Evolutionary conservation across 1,284 basidiomycete genomes (phyloP).

Genomic region (Pseudozyma sp.): DNA sequence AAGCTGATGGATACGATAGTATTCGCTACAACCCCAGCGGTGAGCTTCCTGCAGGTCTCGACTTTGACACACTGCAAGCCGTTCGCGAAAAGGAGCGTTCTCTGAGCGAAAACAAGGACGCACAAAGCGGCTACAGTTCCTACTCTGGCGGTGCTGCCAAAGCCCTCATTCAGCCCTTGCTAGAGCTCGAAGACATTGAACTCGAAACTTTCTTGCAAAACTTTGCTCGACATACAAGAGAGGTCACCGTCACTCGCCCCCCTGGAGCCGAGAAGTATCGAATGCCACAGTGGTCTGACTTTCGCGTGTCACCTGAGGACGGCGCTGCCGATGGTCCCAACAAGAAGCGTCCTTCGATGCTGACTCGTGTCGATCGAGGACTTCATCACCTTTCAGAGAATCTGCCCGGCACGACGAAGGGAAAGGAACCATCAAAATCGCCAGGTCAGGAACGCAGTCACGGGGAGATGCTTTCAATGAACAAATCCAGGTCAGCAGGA

Average conservation of each 20-base stretch:
- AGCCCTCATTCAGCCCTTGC: conserved; percentile 55
- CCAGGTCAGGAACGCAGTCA: conserved; percentile 1
- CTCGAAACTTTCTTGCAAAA: conserved; percentile 65
- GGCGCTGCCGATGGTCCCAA: conserved; percentile 3
- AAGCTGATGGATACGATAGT: conserved; percentile 43
- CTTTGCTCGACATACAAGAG: conserved; percentile 65
- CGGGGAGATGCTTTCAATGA: not conserved
- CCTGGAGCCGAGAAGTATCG: conserved; percentile 43
- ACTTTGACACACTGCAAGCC: conserved; percentile 33
- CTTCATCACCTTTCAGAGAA: conserved; percentile 51
- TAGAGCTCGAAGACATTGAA: conserved; percentile 67
- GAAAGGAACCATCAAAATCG: conserved; percentile 1
- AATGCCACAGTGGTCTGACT: conserved; percentile 68
- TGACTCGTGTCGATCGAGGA: conserved; percentile 63
- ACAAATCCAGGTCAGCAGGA: conserved; percentile 3
- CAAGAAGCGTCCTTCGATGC: conserved; percentile 49
- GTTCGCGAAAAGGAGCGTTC: conserved; percentile 24
- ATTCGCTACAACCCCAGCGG: conserved; percentile 29
- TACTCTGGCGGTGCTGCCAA: conserved; percentile 56
- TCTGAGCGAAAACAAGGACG: conserved; percentile 22
- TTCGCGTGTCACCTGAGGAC: conserved; percentile 58
- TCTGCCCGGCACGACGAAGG: not conserved
- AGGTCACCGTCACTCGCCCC: conserved; percentile 58
- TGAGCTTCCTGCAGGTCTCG: conserved; percentile 27
- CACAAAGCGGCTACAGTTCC: conserved; percentile 25